Base-by-base conservation (phyloP, 768 basidiomycete species). In the Auricularia cornea region DNA sequence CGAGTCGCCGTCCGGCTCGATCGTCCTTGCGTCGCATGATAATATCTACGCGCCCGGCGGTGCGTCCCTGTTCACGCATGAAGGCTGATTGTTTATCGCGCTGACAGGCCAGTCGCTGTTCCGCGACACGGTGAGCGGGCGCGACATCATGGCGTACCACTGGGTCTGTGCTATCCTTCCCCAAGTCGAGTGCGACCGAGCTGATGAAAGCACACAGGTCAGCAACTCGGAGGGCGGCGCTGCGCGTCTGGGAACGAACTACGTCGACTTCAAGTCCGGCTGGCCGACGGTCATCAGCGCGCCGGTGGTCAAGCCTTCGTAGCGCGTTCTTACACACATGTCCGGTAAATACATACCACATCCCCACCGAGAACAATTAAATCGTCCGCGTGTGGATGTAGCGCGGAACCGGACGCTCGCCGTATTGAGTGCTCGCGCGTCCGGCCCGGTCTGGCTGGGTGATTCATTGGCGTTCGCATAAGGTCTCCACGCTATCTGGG, bases 11-110 rank as follows among this genome's bases (percentile, higher is more conserved):
- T 14, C 12, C 26, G 54, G 54, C 1, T 10, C 12, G 10, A 26
- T 57, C 28, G 30, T 57, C 5, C 54, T 57, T 20, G 54, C 60
- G n/a, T 68, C 67, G 48, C 72, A 72, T 56, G 72, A 68, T 41
- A 69, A 72, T 32, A 65, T 73, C 33, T 73, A 71, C 52, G 70
- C 70, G 26, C 72, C 72, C 23, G 71, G 72, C 3, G 72, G 44
- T 48, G 20, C 18, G 44, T n/a, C n/a, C n/a, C n/a, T n/a, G 12
- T 48, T 23, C 18, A 10, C 20, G 18, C 23, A 14, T 48, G 2
- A 18, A 11, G 44, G 6, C 6, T 11, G 23, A 48, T 18, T 48
- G 44, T 11, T 11, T 6, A 11, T 48, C 18, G 6, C 20, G 44
- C 23, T 5, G 12, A 6, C 10, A 48, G 44, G 54, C 11, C 54